A percentile compares a stretch with the other conserved stretches of the same genome.
These are phyloP conservation scores for Croton setiger DNA, from an alignment of 441 rosid genomes.

Conservation along the genomic window DNA sequence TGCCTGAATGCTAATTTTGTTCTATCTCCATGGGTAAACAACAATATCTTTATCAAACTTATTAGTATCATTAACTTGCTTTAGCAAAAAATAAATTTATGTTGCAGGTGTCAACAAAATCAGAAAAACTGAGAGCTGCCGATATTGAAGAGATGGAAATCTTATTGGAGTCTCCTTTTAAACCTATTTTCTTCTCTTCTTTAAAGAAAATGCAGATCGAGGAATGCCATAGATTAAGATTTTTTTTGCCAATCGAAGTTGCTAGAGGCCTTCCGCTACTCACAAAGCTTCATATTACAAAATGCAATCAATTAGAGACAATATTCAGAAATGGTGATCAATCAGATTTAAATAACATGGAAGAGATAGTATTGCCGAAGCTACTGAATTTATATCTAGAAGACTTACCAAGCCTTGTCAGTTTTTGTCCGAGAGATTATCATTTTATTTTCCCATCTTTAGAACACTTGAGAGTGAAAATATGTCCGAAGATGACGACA, in stretches of 20 bases:
- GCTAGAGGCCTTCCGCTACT: not conserved
- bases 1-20: too few relatives aligned
- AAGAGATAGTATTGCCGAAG: slow-evolving; percentile 17
- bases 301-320: not conserved
- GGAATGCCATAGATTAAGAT: not conserved
- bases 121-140: not conserved
- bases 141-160: not conserved
- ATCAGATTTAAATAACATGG: not conserved
- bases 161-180: not conserved
- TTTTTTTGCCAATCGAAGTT: not conserved
- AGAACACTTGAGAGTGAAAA: not conserved
- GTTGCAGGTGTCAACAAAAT: not conserved
- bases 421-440: slow-evolving; percentile 1
- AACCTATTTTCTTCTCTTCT: not conserved
- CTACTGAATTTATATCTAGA: slow-evolving; percentile 1
- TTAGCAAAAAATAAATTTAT: too few relatives aligned
- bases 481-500: slow-evolving; percentile 3
- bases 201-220: not conserved
- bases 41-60: too few relatives aligned
- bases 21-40: too few relatives aligned
- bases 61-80: too few relatives aligned
- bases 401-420: not conserved
- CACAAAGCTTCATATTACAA: not conserved
- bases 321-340: not conserved
- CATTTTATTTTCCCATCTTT: not conserved